Base-by-base conservation (phyloP, 2,329 filamentous ascomycete species). In the Nannizziopsis barbatae region DNA sequence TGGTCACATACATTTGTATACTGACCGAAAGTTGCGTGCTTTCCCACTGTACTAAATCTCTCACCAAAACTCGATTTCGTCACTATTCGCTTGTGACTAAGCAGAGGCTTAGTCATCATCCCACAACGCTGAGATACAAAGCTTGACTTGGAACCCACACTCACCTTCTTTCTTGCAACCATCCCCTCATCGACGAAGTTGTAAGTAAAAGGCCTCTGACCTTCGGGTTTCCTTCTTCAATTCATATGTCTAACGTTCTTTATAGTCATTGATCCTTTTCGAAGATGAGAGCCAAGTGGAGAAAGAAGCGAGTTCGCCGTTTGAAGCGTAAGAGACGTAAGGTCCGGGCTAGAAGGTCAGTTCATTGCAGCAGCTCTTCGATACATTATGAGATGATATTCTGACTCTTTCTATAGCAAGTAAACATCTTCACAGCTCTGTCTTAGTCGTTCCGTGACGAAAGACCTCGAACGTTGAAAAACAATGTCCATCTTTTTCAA, bases 281-380 rank as follows among this genome's bases (percentile, higher is more conserved):
- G 66, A 69, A 69, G 66, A 83, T 83, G 80, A 83, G 90, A 92
- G 89, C 88, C 71, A 96, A 96, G 81, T 96, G 92, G 92, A 92
- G 90, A 81, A 98, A 98, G 86, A 98, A 98, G 90, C 82, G 92
- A 73, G 89, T 95, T 76, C 81, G 92, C 68, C 84, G 92, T 75
- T 87, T 98, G 74, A 96, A 96, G 85, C 84, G 89, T 72, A 98
- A 98, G 89, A 88, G 92, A 79, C 93, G 92, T 88, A 98, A 98
- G 90, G 95, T 92, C 77, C 83, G 92, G 73, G 92, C 90, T 67
- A 78, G 92, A 77, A 89, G 83, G 92, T 96, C 80, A 80, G 88
- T 74, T 56, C 12, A 14, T 7, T 30, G 31, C 12, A 22, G 22
- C 12, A n/a, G 12, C n/a, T 14, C 2, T 40, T 15, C 14, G 20